These are phyloP conservation scores for Apophysomyces sp. DNA, from an alignment of 371 early-diverging fungal species.

Conservation along the genomic window DNA sequence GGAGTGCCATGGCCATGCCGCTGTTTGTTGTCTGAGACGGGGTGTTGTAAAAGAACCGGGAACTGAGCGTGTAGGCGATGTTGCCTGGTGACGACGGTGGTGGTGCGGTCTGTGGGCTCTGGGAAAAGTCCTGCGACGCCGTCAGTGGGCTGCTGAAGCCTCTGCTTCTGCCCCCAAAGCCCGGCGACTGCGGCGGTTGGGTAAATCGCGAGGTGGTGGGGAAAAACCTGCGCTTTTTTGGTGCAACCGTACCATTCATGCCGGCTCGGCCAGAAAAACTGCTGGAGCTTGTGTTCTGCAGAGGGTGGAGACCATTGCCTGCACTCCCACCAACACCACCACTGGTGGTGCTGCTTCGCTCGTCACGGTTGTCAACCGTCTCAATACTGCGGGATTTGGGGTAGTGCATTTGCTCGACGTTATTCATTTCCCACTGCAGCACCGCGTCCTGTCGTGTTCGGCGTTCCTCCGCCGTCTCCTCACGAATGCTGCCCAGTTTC, in stretches of 20 bases:
- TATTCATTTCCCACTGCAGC: constrained; percentile 67
- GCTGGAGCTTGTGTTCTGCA: constrained; percentile 1
- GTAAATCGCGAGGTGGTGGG: constrained; percentile 50
- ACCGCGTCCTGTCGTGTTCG: constrained; percentile 53
- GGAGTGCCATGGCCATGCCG: constrained; percentile 11
- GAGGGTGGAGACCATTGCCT: background rate
- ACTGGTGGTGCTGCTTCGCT: background rate
- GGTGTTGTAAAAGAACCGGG: constrained; percentile 12
- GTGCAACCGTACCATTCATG: constrained; percentile 2
- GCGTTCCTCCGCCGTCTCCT: constrained; percentile 64
- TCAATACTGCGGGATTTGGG: constrained; percentile 36
- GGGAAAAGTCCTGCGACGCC: background rate
- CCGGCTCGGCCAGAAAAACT: background rate
- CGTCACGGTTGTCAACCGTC: constrained; percentile 17
- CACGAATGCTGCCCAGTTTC: constrained; percentile 70
- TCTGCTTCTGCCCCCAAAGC: background rate
- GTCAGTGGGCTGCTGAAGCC: background rate
- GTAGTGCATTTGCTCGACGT: constrained; percentile 59
- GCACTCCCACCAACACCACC: background rate
- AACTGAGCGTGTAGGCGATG: constrained; percentile 10
- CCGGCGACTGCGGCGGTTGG: constrained; percentile 25
- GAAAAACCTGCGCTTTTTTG: constrained; percentile 20
- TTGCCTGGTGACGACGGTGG: constrained; percentile 14
- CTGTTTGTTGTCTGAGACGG: background rate
- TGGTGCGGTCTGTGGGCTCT: constrained; percentile 5